phyloP scores from a whole-genome alignment of 2,329 filamentous ascomycete species.

The Basipetospora chlamydospora region DNA sequence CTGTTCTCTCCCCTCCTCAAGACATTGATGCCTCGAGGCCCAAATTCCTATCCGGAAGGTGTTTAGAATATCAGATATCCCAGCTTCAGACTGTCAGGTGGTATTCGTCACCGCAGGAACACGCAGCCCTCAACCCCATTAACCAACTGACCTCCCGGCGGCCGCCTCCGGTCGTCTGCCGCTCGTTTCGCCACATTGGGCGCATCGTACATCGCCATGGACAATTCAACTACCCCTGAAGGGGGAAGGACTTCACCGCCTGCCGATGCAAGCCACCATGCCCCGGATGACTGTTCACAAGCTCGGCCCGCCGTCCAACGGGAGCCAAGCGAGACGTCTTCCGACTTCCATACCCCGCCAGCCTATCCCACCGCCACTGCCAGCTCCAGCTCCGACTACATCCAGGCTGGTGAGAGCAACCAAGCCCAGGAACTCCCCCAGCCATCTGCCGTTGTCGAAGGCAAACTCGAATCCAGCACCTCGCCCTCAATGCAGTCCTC shows the following conservation, averaged over 20 bases:
- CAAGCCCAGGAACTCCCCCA: not conserved
- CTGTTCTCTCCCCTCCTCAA: too few relatives aligned
- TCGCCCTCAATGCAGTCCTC: conserved; percentile 1
- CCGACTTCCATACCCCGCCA: not conserved
- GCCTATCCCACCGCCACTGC: not conserved
- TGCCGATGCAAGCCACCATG: not conserved
- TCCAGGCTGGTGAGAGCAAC: not conserved
- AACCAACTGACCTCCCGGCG: too few relatives aligned
- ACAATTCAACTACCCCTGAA: conserved; percentile 1
- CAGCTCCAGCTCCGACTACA: not conserved
- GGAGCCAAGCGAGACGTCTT: not conserved
- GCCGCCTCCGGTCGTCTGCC: too few relatives aligned
- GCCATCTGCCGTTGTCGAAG: not conserved
- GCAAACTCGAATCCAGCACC: not conserved
- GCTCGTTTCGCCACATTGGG: conserved; percentile 3
- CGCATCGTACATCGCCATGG: conserved; percentile 1
- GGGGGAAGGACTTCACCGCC: not conserved
- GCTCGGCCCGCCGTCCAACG: not conserved
- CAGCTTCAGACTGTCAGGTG: too few relatives aligned
- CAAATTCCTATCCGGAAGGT: too few relatives aligned
- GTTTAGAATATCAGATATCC: too few relatives aligned
- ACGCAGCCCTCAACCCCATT: too few relatives aligned
- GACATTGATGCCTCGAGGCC: too few relatives aligned
- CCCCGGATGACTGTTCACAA: not conserved
- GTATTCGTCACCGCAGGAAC: too few relatives aligned